Evolutionary conservation across 768 basidiomycete species (phyloP).

Genomic region (Mycena alexandri): DNA sequence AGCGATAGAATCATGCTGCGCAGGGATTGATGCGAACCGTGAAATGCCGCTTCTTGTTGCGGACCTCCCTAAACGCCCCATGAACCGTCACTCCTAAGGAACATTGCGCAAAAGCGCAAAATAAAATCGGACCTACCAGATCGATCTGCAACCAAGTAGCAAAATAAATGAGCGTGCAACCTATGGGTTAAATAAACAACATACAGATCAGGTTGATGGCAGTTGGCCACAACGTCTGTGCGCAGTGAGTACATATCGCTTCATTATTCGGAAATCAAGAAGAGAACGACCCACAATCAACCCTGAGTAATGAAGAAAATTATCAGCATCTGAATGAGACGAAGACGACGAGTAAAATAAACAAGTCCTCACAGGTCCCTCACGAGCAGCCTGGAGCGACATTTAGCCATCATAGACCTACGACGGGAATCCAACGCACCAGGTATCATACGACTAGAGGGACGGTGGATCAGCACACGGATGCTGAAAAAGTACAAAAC

Average conservation of each 20-base stretch:
- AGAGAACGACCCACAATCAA: too few relatives aligned
- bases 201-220: constrained; percentile 84
- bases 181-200: constrained; percentile 43
- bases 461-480: too few relatives aligned
- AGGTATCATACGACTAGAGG: constrained; percentile 66
- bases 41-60: constrained; percentile 87
- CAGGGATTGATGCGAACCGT: constrained; percentile 64
- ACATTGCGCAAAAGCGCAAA: not conserved
- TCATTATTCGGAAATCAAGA: too few relatives aligned
- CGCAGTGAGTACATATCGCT: too few relatives aligned
- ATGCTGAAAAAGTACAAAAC: constrained; percentile 38
- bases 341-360: too few relatives aligned
- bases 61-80: constrained; percentile 78
- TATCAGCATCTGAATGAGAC: too few relatives aligned
- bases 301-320: too few relatives aligned
- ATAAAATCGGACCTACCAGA: constrained; percentile 61
- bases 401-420: not conserved
- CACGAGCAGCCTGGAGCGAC: constrained; percentile 49
- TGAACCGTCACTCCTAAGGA: constrained; percentile 26
- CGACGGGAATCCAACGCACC: constrained; percentile 48
- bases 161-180: constrained; percentile 11
- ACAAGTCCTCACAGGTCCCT: constrained; percentile 46
- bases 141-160: constrained; percentile 65
- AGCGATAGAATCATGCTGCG: not conserved
- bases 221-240: constrained; percentile 79